phyloP scores from a whole-genome alignment of 202 grass and related monocot species.

The Panicum virgatum region DNA sequence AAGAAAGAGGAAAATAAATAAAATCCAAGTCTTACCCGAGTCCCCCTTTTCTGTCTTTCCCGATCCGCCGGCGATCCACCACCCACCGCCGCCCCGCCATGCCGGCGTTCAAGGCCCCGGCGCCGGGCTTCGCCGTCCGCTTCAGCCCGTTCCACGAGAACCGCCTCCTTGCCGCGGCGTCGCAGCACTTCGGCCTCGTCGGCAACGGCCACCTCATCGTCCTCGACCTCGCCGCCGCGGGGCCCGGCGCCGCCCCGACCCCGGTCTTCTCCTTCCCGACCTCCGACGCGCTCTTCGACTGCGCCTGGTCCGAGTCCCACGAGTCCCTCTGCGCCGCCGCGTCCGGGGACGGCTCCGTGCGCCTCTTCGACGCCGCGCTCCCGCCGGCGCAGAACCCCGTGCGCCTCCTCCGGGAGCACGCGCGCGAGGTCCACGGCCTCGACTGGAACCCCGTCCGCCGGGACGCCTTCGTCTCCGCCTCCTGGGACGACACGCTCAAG shows the following conservation, averaged over 20 bases:
- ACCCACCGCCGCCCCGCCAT: slow-evolving; percentile 40
- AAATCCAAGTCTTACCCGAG: slow-evolving; percentile 30
- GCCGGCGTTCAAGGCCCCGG: slow-evolving; percentile 88
- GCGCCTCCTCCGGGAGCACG: slow-evolving; percentile 85
- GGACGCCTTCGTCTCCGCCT: slow-evolving; percentile 83
- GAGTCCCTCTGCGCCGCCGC: slow-evolving; percentile 83
- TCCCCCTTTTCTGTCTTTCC: neutral
- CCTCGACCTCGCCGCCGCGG: slow-evolving; percentile 60
- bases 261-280: slow-evolving; percentile 81
- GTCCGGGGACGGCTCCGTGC: slow-evolving; percentile 83
- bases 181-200: slow-evolving; percentile 89
- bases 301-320: slow-evolving; percentile 95
- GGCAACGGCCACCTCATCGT: slow-evolving; percentile 93
- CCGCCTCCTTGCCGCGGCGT: slow-evolving; percentile 68
- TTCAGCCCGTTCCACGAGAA: slow-evolving; percentile 98
- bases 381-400: slow-evolving; percentile 73
- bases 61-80: slow-evolving; percentile 28
- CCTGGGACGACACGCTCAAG: slow-evolving; percentile 97
- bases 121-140: slow-evolving; percentile 74
- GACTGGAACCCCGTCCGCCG: slow-evolving; percentile 97
- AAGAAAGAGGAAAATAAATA: neutral
- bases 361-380: slow-evolving; percentile 79
- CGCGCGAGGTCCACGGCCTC: slow-evolving; percentile 80
- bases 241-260: slow-evolving; percentile 26
- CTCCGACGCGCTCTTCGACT: slow-evolving; percentile 88